Evolutionary conservation across 164 flowering plant genomes (phyloP).

Genomic region (Vitis cinerea): DNA sequence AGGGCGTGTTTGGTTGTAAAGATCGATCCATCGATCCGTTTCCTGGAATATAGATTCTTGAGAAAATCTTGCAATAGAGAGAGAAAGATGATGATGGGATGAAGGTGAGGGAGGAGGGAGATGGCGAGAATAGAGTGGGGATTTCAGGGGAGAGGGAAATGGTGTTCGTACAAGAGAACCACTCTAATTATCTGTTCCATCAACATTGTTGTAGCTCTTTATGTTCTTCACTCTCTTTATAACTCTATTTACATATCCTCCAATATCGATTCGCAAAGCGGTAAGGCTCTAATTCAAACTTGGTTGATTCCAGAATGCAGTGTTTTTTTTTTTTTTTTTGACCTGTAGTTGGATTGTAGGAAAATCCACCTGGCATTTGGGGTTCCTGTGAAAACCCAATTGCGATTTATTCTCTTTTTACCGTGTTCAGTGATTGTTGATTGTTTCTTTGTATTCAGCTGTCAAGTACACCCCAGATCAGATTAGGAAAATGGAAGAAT

Average conservation of each 20-base stretch:
- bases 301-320: too few relatives aligned
- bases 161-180: constrained; percentile 68
- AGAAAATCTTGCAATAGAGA: background rate
- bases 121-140: constrained; percentile 65
- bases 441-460: constrained; percentile 30
- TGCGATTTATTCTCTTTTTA: background rate
- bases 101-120: constrained; percentile 31
- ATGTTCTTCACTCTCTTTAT: constrained; percentile 70
- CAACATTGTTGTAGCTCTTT: constrained; percentile 81
- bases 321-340: background rate
- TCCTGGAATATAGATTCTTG: background rate
- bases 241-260: constrained; percentile 59
- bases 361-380: constrained; percentile 1
- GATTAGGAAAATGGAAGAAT: constrained; percentile 82
- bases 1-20: too few relatives aligned
- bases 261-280: constrained; percentile 20
- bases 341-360: background rate
- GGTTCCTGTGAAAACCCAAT: background rate
- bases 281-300: constrained; percentile 8
- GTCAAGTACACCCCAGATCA: constrained; percentile 72
- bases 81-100: constrained; percentile 34
- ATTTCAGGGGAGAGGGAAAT: constrained; percentile 35
- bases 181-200: constrained; percentile 69
- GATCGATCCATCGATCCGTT: background rate
- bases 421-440: background rate